phyloP scores from a whole-genome alignment of 306 rosid genomes.

The Dicorynia guianensis region DNA sequence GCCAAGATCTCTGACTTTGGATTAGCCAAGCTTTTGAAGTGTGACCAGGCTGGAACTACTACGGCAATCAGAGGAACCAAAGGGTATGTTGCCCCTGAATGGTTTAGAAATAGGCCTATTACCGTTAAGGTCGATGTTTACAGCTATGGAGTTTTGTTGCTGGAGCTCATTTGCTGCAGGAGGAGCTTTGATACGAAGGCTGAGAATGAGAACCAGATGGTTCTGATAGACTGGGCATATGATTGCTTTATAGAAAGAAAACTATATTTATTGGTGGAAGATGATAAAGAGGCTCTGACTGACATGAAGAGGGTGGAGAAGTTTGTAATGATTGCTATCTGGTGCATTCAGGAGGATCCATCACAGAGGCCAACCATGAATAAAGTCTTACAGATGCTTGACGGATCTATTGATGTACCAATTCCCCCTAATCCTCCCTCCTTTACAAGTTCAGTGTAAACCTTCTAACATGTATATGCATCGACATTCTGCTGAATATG shows the following conservation, averaged over 20 bases:
- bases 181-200: constrained; percentile 11
- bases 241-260: constrained; percentile 29
- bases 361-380: constrained; percentile 29
- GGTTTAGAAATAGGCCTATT: constrained; percentile 20
- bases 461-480: not conserved
- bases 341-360: constrained; percentile 38
- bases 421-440: constrained; percentile 7
- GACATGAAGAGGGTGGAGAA: constrained; percentile 33
- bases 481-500: too few relatives aligned
- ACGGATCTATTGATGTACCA: constrained; percentile 36
- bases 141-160: not conserved
- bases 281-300: constrained; percentile 12
- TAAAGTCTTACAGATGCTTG: constrained; percentile 18
- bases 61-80: constrained; percentile 27
- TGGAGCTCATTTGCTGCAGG: constrained; percentile 38
- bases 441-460: not conserved
- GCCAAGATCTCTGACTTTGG: constrained; percentile 36
- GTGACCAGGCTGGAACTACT: not conserved
- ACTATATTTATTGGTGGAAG: constrained; percentile 8
- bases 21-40: constrained; percentile 27
- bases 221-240: constrained; percentile 19
- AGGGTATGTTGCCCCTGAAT: constrained; percentile 39
- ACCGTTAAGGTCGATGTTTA: constrained; percentile 34
- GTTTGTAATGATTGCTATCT: constrained; percentile 17
- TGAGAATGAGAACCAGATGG: constrained; percentile 26